Base-by-base conservation (phyloP, 331 rosid species). In the Rhamnella rubrinervis region DNA sequence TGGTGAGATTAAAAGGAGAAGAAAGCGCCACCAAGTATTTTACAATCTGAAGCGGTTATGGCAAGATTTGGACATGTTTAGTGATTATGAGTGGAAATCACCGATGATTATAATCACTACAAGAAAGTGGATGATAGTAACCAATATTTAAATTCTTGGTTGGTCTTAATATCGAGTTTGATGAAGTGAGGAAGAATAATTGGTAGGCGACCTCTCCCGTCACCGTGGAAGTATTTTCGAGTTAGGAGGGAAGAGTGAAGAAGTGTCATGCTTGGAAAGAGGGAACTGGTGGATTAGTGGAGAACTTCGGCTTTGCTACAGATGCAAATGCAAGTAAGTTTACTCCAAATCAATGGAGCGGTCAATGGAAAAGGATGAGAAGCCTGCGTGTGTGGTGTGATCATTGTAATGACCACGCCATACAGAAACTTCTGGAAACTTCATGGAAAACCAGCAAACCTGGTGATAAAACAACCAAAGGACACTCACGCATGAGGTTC, bases 401-500 rank as follows among this genome's bases (percentile, higher is more conserved):
- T 6, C 38, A 51, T 5, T 53, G 52, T 26, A 61, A 53, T 20
- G 11, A 39, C 55, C 63, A 0, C 14, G 19, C 39, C 58, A 75
- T 25, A 67, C 78, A 1, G 59, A 67, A 25, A 75, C 69, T 2
- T 71, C 12, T 63, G 58, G 71, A 55, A 72, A 13, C 26, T 56
- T n/a, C 50, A 26, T 59, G 26, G 58, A 0, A 70, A 28, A 25
- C 47, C 46, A 13, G 25, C 15, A 60, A 60, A 60, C 6, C 2
- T 20, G 20, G 66, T 44, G 65, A 68, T 3, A 65, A 20, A 11
- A 8, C 7, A 53, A 8, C 18, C 25, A 1, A 18, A 31, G 7
- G 2, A 7, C 31, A 16, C 52, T 53, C 0, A 16, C 53, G 3
- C 39, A 62, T 40, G 52, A 62, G 15, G 65, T n/a, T 20, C 2